Evolutionary conservation across 1,284 basidiomycete species (phyloP), one percentile per base, ranked within the genome.

Genomic region (Ganoderma multipileum): DNA sequence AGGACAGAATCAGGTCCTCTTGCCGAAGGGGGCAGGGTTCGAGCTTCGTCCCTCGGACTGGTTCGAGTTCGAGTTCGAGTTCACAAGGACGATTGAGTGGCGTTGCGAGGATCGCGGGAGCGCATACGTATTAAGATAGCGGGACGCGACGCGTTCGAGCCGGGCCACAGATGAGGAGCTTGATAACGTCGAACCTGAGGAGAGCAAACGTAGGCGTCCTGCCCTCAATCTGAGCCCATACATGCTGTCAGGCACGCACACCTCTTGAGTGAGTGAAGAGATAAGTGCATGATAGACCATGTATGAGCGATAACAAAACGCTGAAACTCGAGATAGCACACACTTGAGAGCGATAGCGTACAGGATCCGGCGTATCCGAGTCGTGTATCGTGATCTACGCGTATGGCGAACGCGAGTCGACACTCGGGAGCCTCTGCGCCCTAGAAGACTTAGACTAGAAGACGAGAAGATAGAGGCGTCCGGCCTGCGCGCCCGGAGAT

Each of bases 401-500:
- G 33, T 58, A 58, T 58, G 55, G 55, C 28, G 16, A 58, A 38
- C 20, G 20, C 3, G 55, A 3, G 9, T 58, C 33, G 33, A 58
- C 55, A 38, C 18, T 58, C 30, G 33, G 55, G 33, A 33, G 55
- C 36, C 55, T 50, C 23, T n/a, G n/a, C 44, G 44, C 30, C 55
- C 55, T 4, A 36, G 30, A 36, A 33, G 20, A 11, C 11, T 6
- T 7, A 47, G 41, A 42, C 36, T 36, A 9, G 42, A 44, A n/a
- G 42, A 44, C 6, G 9, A 38, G 55, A 58, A n/a, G 33, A 12
- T 5, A 28, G 52, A 54, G n/a, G n/a, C 26, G 52, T 54, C n/a
- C 33, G 55, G 55, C 55, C 20, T 58, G 33, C 33, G 36, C 33
- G 55, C 30, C 55, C 55, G 55, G 55, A 38, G 55, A 23, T 38